Base-by-base conservation (phyloP, 192 early-diverging fungal species). In the Umbelopsis isabellina region DNA sequence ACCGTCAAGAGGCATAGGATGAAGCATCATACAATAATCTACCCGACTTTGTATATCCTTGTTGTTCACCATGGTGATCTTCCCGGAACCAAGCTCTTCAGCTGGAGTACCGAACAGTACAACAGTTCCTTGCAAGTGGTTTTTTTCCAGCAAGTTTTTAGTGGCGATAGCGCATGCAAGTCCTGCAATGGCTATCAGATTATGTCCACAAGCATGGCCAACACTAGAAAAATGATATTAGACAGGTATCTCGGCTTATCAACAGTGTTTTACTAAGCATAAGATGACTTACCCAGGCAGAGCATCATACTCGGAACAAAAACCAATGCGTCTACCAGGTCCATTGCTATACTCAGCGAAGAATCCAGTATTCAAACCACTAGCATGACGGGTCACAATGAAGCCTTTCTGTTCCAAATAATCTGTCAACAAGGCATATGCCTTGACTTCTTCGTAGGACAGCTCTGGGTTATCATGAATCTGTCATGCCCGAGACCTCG, bases 21-120 rank as follows among this genome's bases (percentile, higher is more conserved):
- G 75, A 41, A 89, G 69, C 92, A 96, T 96, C 83, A 94, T 77
- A 66, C 87, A 83, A n/a, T 89, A 70, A 67, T 92, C 91, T 33
- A 86, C 72, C 22, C 73, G 70, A 67, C 81, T 82, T 18, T 91
- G 77, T 74, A 94, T 90, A 7, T 87, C 87, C 9, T 88, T 88
- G 4, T 75, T 65, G 21, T 90, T 68, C 10, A 91, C 79, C 75
- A 94, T 82, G 8, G 67, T 75, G 41, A 92, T 85, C 71, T 96
- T 96, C 37, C 92, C 94, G 58, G 88, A 88, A 8, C 75, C 71
- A 0, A 75, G 80, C 72, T 91, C 90, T 73, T 91, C 88, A 10
- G 88, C 87, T 11, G 91, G 89, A 10, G 89, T 89, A 23, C 90
- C 91, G 79, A 85, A 89, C 72, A 92, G 55, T 33, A 79, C 84